Conservation (phyloP, 1,284 basidiomycete species). For the Malassezia obtusa region DNA sequence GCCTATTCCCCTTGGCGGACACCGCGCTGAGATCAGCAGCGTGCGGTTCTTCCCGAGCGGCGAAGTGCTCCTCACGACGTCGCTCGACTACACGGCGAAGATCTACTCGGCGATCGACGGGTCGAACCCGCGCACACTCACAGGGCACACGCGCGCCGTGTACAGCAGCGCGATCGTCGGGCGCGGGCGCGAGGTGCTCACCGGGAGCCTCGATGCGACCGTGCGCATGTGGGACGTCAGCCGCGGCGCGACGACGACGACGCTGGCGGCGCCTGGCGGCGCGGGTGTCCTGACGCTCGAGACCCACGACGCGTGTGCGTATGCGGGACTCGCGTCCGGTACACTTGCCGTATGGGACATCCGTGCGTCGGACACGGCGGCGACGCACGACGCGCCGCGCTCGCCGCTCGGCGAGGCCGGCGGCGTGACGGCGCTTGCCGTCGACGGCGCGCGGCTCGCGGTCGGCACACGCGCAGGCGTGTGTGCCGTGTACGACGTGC, state of each 20-base stretch:
- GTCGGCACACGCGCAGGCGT: not conserved
- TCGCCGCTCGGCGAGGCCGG: not conserved
- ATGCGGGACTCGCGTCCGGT: slow-evolving; percentile 40
- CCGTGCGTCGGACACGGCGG: not conserved
- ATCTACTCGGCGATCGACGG: slow-evolving; percentile 55
- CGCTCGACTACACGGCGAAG: slow-evolving; percentile 58
- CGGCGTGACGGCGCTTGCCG: slow-evolving; percentile 13
- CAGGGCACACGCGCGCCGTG: slow-evolving; percentile 59
- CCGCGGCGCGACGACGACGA: slow-evolving; percentile 49
- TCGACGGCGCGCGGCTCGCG: slow-evolving; percentile 7
- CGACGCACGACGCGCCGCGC: not conserved
- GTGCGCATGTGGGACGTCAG: slow-evolving; percentile 66
- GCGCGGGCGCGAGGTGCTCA: slow-evolving; percentile 58
- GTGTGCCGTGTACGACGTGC: slow-evolving; percentile 11
- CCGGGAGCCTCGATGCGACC: slow-evolving; percentile 58
- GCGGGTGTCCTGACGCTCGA: slow-evolving; percentile 38
- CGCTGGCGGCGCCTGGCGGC: not conserved
- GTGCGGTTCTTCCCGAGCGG: slow-evolving; percentile 39
- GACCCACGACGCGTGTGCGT: not conserved
- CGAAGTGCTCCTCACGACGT: slow-evolving; percentile 55
- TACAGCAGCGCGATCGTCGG: slow-evolving; percentile 57
- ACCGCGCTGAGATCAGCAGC: slow-evolving; percentile 32
- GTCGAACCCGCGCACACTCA: slow-evolving; percentile 56
- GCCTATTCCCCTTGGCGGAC: slow-evolving; percentile 17
- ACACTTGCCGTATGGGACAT: slow-evolving; percentile 52